A percentile compares a stretch with the other conserved stretches of the same genome.
These are phyloP conservation scores for Geosmithia morbida DNA, from an alignment of 2,329 filamentous ascomycete species.

Conservation along the genomic window DNA sequence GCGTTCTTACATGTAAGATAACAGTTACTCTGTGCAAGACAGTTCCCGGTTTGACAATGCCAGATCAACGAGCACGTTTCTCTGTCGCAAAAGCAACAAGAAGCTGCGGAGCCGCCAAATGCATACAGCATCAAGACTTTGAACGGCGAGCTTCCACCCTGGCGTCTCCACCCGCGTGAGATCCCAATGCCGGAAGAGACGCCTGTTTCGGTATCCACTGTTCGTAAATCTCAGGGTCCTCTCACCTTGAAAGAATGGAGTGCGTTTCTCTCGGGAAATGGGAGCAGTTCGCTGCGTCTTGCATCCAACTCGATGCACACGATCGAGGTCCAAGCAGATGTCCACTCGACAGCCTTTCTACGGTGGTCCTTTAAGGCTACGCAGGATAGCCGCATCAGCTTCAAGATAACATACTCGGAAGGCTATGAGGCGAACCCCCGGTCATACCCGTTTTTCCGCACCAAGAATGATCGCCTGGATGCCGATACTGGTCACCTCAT, in stretches of 20 bases:
- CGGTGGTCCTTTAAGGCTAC: constrained; percentile 6
- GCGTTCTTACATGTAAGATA: constrained; percentile 22
- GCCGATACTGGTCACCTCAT: constrained; percentile 13
- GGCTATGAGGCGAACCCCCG: constrained; percentile 17
- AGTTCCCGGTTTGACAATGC: background rate
- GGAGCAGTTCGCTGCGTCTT: background rate
- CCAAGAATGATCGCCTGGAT: constrained; percentile 20
- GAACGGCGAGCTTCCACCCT: constrained; percentile 23
- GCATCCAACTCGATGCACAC: background rate
- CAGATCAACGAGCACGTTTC: background rate
- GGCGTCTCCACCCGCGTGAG: constrained; percentile 18
- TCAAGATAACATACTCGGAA: constrained; percentile 15
- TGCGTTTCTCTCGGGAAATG: constrained; percentile 3
- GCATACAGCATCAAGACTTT: constrained; percentile 15
- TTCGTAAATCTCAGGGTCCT: constrained; percentile 9
- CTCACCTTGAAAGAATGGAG: constrained; percentile 5
- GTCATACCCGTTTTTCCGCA: constrained; percentile 21
- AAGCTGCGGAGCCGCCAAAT: constrained; percentile 5
- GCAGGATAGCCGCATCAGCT: constrained; percentile 1
- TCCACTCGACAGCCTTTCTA: constrained; percentile 10
- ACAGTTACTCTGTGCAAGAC: background rate
- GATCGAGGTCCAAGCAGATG: constrained; percentile 11
- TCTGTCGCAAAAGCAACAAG: background rate
- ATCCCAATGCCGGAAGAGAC: constrained; percentile 20
- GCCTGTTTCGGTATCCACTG: constrained; percentile 5